These are phyloP conservation scores for Komagataella pastoris DNA, from an alignment of 805 yeast species.

Conservation along the genomic window DNA sequence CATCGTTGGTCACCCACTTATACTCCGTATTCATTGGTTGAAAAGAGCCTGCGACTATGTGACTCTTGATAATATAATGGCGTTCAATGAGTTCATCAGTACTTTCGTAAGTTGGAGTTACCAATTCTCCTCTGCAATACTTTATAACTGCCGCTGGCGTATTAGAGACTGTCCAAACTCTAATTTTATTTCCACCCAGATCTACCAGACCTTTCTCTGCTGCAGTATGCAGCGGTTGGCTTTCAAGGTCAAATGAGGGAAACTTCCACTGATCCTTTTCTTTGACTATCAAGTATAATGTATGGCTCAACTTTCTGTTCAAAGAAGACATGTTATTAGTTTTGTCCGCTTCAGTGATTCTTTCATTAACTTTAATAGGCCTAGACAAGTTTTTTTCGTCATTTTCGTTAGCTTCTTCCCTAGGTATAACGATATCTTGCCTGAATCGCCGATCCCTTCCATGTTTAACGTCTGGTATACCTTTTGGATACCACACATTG, in stretches of 20 bases:
- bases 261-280: constrained; percentile 46
- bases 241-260: constrained; percentile 52
- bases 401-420: constrained; percentile 28
- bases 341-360: constrained; percentile 69
- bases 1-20: constrained; percentile 82
- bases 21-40: constrained; percentile 22
- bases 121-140: constrained; percentile 17
- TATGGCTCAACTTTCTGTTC: constrained; percentile 68
- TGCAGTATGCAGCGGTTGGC: constrained; percentile 47
- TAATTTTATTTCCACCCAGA: constrained; percentile 64
- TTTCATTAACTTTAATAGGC: constrained; percentile 55
- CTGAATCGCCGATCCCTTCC: constrained; percentile 80
- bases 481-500: constrained; percentile 68
- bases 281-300: constrained; percentile 64
- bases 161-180: constrained; percentile 84
- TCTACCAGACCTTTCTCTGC: constrained; percentile 65
- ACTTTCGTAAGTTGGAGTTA: constrained; percentile 7
- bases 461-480: constrained; percentile 75
- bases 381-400: constrained; percentile 42
- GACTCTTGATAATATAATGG: constrained; percentile 76
- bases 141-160: constrained; percentile 69
- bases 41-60: constrained; percentile 77
- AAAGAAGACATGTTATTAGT: constrained; percentile 48
- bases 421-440: constrained; percentile 70
- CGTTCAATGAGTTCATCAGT: constrained; percentile 16